Evolutionary conservation across 2,329 filamentous ascomycete genomes (phyloP).

Genomic region (Hortaea werneckii): DNA sequence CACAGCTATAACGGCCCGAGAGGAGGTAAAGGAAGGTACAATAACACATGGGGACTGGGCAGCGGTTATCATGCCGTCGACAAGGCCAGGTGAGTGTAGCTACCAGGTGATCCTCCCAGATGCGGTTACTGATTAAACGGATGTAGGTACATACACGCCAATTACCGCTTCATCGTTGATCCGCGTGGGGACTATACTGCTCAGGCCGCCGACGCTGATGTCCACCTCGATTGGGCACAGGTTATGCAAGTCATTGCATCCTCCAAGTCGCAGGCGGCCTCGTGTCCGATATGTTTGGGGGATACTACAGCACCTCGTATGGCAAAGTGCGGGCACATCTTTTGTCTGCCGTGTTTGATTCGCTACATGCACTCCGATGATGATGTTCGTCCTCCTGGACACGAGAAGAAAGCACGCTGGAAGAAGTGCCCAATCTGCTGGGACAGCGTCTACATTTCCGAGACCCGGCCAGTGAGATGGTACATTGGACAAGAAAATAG

Average conservation of each 20-base stretch:
- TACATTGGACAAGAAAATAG: slow-evolving; percentile 80
- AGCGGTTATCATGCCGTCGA: slow-evolving; percentile 85
- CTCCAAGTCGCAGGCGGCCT: slow-evolving; percentile 73
- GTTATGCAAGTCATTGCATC: slow-evolving; percentile 89
- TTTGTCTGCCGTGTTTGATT: slow-evolving; percentile 85
- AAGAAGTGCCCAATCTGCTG: slow-evolving; percentile 97
- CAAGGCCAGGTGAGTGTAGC: slow-evolving; percentile 60
- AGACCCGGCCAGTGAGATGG: slow-evolving; percentile 81
- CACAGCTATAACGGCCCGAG: slow-evolving; percentile 29
- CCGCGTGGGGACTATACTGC: slow-evolving; percentile 68
- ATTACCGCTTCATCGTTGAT: slow-evolving; percentile 92
- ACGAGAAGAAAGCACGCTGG: slow-evolving; percentile 65
- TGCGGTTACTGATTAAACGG: background rate
- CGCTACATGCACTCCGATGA: slow-evolving; percentile 87
- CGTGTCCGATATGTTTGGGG: slow-evolving; percentile 90
- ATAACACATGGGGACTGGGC: slow-evolving; percentile 72
- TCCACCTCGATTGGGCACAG: slow-evolving; percentile 80
- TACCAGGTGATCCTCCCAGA: background rate
- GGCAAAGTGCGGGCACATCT: slow-evolving; percentile 95
- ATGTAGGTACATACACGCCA: slow-evolving; percentile 74
- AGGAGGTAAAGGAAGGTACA: slow-evolving; percentile 44
- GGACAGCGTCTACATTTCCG: slow-evolving; percentile 84
- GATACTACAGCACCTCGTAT: slow-evolving; percentile 89
- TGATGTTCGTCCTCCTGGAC: slow-evolving; percentile 48
- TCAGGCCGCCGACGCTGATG: slow-evolving; percentile 77